phyloP scores from a whole-genome alignment of 2,329 filamentous ascomycete genomes.

The Cryphonectria carpinicola region DNA sequence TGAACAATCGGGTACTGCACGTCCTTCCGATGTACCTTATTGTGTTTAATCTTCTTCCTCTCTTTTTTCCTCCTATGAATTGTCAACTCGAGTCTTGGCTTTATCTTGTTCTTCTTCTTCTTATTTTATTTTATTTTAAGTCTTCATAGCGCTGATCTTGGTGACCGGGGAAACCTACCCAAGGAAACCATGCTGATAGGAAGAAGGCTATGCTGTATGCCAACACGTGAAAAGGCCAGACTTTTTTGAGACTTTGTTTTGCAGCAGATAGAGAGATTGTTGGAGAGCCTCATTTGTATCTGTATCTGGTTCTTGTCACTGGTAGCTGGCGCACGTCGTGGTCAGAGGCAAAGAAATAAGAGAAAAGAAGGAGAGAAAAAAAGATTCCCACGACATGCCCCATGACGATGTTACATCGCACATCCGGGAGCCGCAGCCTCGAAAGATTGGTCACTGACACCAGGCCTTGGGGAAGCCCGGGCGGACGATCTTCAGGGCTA shows the following conservation, averaged over 20 bases:
- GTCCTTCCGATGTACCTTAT: background rate
- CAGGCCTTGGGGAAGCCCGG: background rate
- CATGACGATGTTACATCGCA: background rate
- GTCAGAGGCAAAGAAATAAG: too few relatives aligned
- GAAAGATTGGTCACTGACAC: background rate
- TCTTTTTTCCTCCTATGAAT: too few relatives aligned
- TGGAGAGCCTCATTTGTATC: background rate
- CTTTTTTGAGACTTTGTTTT: background rate
- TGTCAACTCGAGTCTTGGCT: background rate
- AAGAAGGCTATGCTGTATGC: background rate
- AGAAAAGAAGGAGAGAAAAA: background rate
- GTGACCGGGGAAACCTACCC: background rate
- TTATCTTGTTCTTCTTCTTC: background rate
- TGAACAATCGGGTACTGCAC: background rate
- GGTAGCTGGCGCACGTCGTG: too few relatives aligned
- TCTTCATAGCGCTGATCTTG: background rate
- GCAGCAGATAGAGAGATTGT: background rate
- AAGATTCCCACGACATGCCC: background rate
- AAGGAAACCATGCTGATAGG: too few relatives aligned
- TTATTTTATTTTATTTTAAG: background rate
- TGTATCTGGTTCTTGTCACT: background rate
- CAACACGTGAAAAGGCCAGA: too few relatives aligned
- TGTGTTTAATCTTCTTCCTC: background rate
- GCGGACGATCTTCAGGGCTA: background rate
- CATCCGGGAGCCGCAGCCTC: background rate